Conservation (phyloP, 2,329 filamentous ascomycete species). For the Torrubiella hemipterigena region DNA sequence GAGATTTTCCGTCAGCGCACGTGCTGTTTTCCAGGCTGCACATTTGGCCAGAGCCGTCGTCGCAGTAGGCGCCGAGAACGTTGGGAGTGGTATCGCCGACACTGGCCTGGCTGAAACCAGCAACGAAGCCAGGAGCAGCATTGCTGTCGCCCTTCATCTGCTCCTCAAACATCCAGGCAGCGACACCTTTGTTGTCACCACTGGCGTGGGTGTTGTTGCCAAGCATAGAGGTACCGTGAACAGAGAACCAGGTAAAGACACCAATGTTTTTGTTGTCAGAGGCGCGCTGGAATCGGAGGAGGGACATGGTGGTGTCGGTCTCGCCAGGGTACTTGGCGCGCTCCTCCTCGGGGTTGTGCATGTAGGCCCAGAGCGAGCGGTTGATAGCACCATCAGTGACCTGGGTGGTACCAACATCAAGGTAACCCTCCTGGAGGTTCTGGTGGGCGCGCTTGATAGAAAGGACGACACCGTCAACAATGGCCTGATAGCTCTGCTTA, state of each 20-base stretch:
- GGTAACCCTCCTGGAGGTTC: conserved; percentile 41
- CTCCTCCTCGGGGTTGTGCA: conserved; percentile 72
- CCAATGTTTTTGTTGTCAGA: conserved; percentile 69
- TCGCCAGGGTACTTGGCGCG: conserved; percentile 51
- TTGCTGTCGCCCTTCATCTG: conserved; percentile 41
- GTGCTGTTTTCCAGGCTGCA: conserved; percentile 76
- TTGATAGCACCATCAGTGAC: conserved; percentile 76
- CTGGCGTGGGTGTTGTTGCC: conserved; percentile 86
- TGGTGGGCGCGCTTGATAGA: conserved; percentile 72
- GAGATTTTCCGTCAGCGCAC: conserved; percentile 57
- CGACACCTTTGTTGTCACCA: conserved; percentile 92
- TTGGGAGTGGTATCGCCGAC: conserved; percentile 90
- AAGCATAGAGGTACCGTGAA: conserved; percentile 83
- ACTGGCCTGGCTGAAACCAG: conserved; percentile 84
- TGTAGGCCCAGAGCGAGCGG: conserved; percentile 76
- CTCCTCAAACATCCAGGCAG: conserved; percentile 73
- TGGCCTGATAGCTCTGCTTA: conserved; percentile 75
- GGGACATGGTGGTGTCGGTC: conserved; percentile 51
- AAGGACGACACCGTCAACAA: conserved; percentile 73
- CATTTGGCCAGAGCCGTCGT: conserved; percentile 62
- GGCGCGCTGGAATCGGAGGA: conserved; percentile 65
- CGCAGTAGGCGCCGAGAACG: conserved; percentile 76
- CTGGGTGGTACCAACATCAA: conserved; percentile 58
- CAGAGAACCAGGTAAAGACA: conserved; percentile 80
- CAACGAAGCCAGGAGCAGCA: conserved; percentile 61